A percentile compares a stretch with the other conserved stretches of the same genome.
Evolutionary conservation across 1,139 yeast genomes (phyloP).

Genomic region (Candida sp.): DNA sequence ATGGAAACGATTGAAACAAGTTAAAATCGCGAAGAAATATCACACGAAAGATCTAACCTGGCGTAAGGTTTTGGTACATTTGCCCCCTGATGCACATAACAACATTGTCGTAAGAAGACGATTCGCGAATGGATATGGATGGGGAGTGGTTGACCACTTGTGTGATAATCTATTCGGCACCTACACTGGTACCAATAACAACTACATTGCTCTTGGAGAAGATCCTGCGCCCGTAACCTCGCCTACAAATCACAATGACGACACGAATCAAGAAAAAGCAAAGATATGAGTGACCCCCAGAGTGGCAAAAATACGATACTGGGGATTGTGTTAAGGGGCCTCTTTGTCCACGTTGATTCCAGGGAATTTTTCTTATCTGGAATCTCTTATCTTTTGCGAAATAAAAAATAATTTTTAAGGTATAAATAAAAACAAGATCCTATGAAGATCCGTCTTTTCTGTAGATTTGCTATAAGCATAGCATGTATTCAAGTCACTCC

Average conservation of each 20-base stretch:
- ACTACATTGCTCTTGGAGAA: not conserved
- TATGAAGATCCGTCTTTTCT: not conserved
- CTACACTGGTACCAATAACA: not conserved
- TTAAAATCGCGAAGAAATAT: constrained; percentile 82
- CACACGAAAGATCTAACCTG: constrained; percentile 71
- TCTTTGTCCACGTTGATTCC: not conserved
- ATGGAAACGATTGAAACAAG: constrained; percentile 53
- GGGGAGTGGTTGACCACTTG: constrained; percentile 74
- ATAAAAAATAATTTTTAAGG: not conserved
- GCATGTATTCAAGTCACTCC: constrained; percentile 1
- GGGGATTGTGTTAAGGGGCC: too few relatives aligned
- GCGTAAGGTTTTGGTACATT: constrained; percentile 85
- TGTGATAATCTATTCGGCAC: constrained; percentile 12
- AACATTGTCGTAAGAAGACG: constrained; percentile 86
- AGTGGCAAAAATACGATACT: too few relatives aligned
- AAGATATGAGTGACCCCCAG: not conserved
- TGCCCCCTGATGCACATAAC: constrained; percentile 95
- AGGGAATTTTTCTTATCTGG: not conserved
- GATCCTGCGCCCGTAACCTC: not conserved
- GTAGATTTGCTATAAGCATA: not conserved
- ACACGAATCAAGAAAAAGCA: not conserved
- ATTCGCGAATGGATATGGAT: constrained; percentile 92
- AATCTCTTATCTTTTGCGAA: not conserved
- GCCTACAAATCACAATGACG: not conserved
- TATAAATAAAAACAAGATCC: not conserved